Conservation (phyloP, 140 eudicot species). For the Stevia rebaudiana region DNA sequence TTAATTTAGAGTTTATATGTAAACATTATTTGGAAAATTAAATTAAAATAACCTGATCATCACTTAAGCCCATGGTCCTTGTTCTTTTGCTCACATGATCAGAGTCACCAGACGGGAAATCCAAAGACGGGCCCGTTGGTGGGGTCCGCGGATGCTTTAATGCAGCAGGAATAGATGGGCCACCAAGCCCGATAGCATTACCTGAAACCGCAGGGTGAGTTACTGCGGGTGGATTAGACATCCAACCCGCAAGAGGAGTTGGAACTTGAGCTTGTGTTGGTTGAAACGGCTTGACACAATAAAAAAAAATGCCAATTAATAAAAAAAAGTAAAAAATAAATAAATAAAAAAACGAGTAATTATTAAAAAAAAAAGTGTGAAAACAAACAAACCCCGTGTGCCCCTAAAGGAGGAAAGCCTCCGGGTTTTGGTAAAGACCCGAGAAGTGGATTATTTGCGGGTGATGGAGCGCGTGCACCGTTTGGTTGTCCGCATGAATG, state of each 20-base stretch:
- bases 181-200: conserved; percentile 78
- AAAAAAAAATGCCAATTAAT: conserved; percentile 3
- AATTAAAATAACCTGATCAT: conserved; percentile 52
- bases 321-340: conserved; percentile 15
- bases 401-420: conserved; percentile 87
- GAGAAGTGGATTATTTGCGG: conserved; percentile 77
- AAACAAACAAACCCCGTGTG: conserved; percentile 65
- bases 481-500: conserved; percentile 95
- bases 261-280: conserved; percentile 69
- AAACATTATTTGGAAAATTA: conserved; percentile 6
- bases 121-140: conserved; percentile 69
- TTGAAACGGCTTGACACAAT: conserved; percentile 65
- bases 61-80: conserved; percentile 64
- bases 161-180: conserved; percentile 67
- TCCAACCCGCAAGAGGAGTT: conserved; percentile 90
- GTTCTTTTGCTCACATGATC: conserved; percentile 75
- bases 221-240: conserved; percentile 79
- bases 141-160: conserved; percentile 81
- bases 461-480: conserved; percentile 90
- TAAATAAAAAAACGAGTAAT: neutral
- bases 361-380: neutral
- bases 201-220: conserved; percentile 75
- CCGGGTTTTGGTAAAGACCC: conserved; percentile 83
- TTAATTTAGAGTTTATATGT: neutral
- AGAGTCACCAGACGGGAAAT: conserved; percentile 71